Evolutionary conservation across 2,329 filamentous ascomycete genomes (phyloP).

Genomic region (Fusarium sp.): DNA sequence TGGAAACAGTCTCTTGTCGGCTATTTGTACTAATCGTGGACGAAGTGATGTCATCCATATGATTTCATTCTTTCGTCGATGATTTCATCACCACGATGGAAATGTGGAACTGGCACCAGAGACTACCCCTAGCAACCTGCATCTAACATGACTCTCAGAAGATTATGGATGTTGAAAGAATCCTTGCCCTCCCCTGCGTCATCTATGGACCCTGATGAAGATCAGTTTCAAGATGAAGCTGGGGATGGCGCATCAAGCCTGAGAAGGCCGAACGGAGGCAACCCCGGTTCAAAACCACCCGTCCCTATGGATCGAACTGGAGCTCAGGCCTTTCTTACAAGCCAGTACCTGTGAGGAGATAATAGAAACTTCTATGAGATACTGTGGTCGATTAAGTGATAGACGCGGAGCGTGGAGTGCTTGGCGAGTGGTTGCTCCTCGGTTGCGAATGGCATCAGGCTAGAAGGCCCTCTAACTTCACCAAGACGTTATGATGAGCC

Average conservation of each 20-base stretch:
- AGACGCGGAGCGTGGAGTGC: neutral
- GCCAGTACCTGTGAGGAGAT: fast-evolving
- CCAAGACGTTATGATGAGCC: neutral
- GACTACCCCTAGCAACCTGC: conserved; percentile 1
- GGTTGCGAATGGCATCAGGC: neutral
- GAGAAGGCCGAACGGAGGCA: too few relatives aligned
- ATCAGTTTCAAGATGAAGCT: neutral
- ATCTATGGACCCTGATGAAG: neutral
- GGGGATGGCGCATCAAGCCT: neutral
- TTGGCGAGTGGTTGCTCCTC: neutral
- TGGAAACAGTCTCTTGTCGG: neutral
- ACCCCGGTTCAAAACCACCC: neutral
- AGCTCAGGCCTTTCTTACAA: neutral
- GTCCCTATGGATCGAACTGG: neutral
- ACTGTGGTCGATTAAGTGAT: neutral
- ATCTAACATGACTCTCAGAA: conserved; percentile 2
- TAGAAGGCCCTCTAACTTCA: neutral
- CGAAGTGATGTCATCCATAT: conserved; percentile 40
- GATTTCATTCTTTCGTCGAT: conserved; percentile 42
- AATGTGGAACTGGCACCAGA: conserved; percentile 32
- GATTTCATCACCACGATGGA: conserved; percentile 40
- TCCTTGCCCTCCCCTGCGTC: neutral
- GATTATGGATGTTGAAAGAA: conserved; percentile 10
- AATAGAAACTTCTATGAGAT: neutral
- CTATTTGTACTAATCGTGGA: conserved; percentile 28